phyloP scores from a whole-genome alignment of 176 grass and related monocot species.

The Otatea glauca region DNA sequence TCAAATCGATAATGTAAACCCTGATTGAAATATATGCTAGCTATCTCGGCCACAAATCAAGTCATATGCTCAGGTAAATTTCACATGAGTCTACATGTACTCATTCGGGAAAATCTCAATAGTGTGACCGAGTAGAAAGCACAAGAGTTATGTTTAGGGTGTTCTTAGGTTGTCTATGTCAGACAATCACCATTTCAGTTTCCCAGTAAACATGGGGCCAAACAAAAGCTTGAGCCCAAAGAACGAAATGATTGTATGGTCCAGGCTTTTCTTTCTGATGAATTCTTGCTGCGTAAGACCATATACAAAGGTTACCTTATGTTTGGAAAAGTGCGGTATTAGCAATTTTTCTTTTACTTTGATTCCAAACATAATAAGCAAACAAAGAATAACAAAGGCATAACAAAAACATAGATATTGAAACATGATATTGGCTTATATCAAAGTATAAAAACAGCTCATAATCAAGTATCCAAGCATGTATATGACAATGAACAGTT shows the following conservation, averaged over 20 bases:
- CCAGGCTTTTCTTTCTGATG: background rate
- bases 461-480: no score
- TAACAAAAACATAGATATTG: no score
- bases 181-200: background rate
- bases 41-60: background rate
- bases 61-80: background rate
- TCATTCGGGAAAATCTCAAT: background rate
- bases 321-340: no score
- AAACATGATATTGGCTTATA: no score
- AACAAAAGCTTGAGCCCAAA: slow-evolving; percentile 3
- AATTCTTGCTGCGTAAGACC: background rate
- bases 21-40: background rate
- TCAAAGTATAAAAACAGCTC: no score
- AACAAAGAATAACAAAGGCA: no score
- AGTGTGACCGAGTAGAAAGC: background rate
- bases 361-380: no score
- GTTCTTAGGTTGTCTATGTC: background rate
- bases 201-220: slow-evolving; percentile 1
- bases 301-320: no score
- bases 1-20: no score
- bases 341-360: no score
- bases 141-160: background rate
- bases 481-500: no score
- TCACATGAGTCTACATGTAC: background rate
- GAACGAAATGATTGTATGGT: background rate